Conservation (phyloP, 805 yeast genomes). For the Naumovozyma dairenensis region DNA sequence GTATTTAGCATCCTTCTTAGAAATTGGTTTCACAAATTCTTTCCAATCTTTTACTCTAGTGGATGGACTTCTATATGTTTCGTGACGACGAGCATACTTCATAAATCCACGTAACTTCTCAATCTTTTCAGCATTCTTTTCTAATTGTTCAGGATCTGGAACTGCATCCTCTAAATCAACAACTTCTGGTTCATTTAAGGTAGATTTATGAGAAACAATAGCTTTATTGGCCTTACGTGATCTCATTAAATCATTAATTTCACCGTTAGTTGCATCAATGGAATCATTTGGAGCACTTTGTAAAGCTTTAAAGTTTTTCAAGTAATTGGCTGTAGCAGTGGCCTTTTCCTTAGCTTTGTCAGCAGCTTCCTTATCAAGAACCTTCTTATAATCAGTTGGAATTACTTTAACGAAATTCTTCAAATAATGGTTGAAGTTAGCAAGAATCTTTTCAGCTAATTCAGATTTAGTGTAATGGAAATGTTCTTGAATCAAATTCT, state of each 20-base stretch:
- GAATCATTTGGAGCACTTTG: conserved; percentile 46
- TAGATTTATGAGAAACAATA: conserved; percentile 25
- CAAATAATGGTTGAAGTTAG: conserved; percentile 79
- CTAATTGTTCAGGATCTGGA: conserved; percentile 54
- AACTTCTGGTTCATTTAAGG: conserved; percentile 65
- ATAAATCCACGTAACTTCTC: conserved; percentile 79
- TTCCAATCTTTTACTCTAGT: conserved; percentile 84
- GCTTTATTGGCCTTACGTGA: conserved; percentile 13
- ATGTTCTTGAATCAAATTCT: conserved; percentile 91
- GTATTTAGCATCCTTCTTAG: conserved; percentile 75
- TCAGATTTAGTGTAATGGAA: conserved; percentile 90
- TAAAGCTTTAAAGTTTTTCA: conserved; percentile 57
- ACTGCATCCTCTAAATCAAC: conserved; percentile 85
- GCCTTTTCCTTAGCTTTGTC: conserved; percentile 53
- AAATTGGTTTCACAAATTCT: conserved; percentile 71
- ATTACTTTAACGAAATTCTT: conserved; percentile 88
- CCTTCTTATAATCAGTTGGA: conserved; percentile 85
- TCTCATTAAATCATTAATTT: conserved; percentile 51
- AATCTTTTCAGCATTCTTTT: conserved; percentile 48
- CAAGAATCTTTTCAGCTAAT: conserved; percentile 73
- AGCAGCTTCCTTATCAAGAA: conserved; percentile 68
- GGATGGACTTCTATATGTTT: conserved; percentile 70
- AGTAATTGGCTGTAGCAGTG: conserved; percentile 49
- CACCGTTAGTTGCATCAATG: conserved; percentile 84
- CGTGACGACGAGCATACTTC: conserved; percentile 85